A percentile compares a stretch with the other conserved stretches of the same genome.
Evolutionary conservation across 2,329 filamentous ascomycete species (phyloP).

Genomic region (Fusarium compactum): DNA sequence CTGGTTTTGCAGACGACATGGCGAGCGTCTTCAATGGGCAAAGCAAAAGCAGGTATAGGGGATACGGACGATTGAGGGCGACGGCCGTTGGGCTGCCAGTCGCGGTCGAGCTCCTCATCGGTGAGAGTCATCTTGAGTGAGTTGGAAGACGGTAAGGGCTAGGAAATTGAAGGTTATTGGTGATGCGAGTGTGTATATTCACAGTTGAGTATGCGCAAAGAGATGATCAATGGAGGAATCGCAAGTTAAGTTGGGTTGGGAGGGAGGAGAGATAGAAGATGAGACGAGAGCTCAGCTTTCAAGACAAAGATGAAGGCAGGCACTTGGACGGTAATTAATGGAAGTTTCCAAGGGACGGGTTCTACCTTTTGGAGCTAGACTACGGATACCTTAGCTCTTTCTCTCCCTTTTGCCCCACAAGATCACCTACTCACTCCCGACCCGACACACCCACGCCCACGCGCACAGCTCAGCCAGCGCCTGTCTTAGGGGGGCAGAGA

Average conservation of each 20-base stretch:
- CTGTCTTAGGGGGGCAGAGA: slow-evolving; percentile 11
- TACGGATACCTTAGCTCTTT: not conserved
- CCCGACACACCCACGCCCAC: not conserved
- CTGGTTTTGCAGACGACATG: slow-evolving; percentile 2
- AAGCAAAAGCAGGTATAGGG: slow-evolving; percentile 65
- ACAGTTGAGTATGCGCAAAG: slow-evolving; percentile 8
- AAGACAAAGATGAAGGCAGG: slow-evolving; percentile 6
- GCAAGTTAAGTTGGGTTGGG: not conserved
- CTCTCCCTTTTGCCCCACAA: slow-evolving; percentile 31
- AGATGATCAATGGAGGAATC: not conserved
- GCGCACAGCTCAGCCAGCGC: slow-evolving; percentile 22
- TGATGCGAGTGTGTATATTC: slow-evolving; percentile 10
- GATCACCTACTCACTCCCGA: slow-evolving; percentile 9
- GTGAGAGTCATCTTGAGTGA: slow-evolving; percentile 55
- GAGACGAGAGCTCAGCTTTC: slow-evolving; percentile 23
- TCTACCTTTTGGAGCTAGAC: slow-evolving; percentile 26
- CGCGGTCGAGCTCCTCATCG: slow-evolving; percentile 78
- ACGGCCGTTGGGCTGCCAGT: slow-evolving; percentile 82
- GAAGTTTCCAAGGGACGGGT: slow-evolving; percentile 38
- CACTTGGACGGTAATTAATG: slow-evolving; percentile 34
- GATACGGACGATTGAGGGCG: slow-evolving; percentile 85
- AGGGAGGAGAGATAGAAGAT: slow-evolving; percentile 1
- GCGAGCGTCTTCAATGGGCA: slow-evolving; percentile 60
- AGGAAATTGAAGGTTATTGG: not conserved
- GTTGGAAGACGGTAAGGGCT: slow-evolving; percentile 1